Base-by-base conservation (phyloP, 805 yeast genomes). In the Nakazawaea ishiwadae region DNA sequence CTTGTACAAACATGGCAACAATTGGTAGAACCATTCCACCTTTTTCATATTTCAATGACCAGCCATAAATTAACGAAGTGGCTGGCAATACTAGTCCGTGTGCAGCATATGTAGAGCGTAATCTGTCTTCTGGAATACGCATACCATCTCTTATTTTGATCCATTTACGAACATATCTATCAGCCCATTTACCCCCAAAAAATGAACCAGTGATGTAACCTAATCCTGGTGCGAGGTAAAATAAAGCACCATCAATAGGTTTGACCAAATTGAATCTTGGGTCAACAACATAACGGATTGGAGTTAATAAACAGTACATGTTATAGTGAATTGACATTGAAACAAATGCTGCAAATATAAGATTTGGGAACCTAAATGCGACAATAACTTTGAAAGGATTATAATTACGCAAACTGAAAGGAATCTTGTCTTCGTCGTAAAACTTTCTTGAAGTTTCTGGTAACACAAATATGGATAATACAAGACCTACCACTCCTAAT, bases 1-100 rank as follows among this genome's bases (percentile, higher is more conserved):
- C 82, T 35, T 64, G 60, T 16, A 67, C 19, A 46, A 75, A 75
- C 67, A 77, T 57, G 44, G 66, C 58, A 1, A 76, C 60, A 6
- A 76, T 64, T 1, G 82, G 81, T 3, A 77, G 56, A 0, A 77
- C 74, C 64, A 70, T 68, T 1, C 82, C 81, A 15, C 81, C 82
- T 40, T 64, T 65, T 38, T 65, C 59, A 42, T 66, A 60, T 40
- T 74, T 68, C 12, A 75, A 45, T 9, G 68, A 46, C 81, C 81
- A 76, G 0, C 81, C 84, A 51, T 75, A 77, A 1, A 75, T 60
- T 8, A 77, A 49, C 35, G 68, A 63, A 8, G 70, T 47, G 0
- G 50, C 62, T 0, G 82, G 82, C 37, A 69, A 61, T 0, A 72
- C 49, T 3, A 75, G n/a, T 0, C 76, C 73, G 23, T 62, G 53